Percentiles rank a stretch among this genome's conserved stretches.
These are phyloP conservation scores for Barnettozyma sucrosica DNA, from an alignment of 805 yeast genomes.

Conservation along the genomic window DNA sequence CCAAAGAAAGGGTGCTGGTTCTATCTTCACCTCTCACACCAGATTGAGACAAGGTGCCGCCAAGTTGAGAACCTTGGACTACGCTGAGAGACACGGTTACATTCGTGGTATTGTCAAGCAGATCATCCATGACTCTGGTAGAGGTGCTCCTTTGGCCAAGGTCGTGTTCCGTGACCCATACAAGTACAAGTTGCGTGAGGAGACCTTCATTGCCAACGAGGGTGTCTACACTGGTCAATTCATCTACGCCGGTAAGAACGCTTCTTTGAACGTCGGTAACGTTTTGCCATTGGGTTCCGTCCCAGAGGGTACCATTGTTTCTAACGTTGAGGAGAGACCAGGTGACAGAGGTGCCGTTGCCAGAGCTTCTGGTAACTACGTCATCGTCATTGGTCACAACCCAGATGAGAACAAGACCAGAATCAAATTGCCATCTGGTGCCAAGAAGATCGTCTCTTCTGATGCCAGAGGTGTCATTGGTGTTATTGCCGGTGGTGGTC, in stretches of 20 bases:
- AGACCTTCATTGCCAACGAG: slow-evolving; percentile 98
- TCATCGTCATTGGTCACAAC: slow-evolving; percentile 98
- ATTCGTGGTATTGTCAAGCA: slow-evolving; percentile 98
- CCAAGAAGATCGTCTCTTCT: slow-evolving; percentile 93
- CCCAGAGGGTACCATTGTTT: slow-evolving; percentile 98
- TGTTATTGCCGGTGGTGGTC: slow-evolving; percentile 99
- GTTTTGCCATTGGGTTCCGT: slow-evolving; percentile 93
- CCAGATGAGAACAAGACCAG: slow-evolving; percentile 98
- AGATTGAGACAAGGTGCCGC: slow-evolving; percentile 99
- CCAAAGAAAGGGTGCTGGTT: slow-evolving; percentile 99
- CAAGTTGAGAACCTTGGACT: slow-evolving; percentile 98
- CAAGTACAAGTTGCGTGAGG: slow-evolving; percentile 96
- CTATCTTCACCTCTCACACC: slow-evolving; percentile 99
- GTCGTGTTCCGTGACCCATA: slow-evolving; percentile 99
- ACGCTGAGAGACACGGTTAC: slow-evolving; percentile 99
- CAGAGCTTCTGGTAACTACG: slow-evolving; percentile 99
- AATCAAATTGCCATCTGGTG: slow-evolving; percentile 98
- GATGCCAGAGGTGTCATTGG: slow-evolving; percentile 99
- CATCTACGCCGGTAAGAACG: slow-evolving; percentile 98
- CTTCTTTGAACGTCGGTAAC: slow-evolving; percentile 95
- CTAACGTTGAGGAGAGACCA: slow-evolving; percentile 97
- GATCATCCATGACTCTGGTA: slow-evolving; percentile 98
- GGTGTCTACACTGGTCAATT: slow-evolving; percentile 99
- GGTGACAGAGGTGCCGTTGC: slow-evolving; percentile 99
- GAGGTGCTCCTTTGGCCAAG: slow-evolving; percentile 99